A percentile compares a stretch with the other conserved stretches of the same genome.
Conservation (phyloP, 768 basidiomycete genomes). For the Botryobasidium botryosum region DNA sequence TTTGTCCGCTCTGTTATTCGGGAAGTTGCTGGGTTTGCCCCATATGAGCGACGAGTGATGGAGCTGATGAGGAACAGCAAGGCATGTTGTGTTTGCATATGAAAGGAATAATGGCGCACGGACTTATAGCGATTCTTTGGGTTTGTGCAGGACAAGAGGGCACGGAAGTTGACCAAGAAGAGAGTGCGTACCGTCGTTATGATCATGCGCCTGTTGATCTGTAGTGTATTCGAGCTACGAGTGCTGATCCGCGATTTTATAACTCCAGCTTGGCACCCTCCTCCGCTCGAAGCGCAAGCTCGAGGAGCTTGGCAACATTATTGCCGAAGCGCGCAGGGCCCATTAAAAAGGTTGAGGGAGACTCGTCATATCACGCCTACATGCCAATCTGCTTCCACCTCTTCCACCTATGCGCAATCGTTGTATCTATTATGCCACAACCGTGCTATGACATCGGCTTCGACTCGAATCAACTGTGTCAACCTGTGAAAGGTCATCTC, state of each 20-base stretch:
- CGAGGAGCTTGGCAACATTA: constrained; percentile 83
- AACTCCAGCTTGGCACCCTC: constrained; percentile 80
- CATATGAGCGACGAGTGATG: constrained; percentile 96
- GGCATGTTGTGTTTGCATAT: constrained; percentile 23
- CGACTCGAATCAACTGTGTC: too few species aligned
- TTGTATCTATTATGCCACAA: too few species aligned
- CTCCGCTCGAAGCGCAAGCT: constrained; percentile 97
- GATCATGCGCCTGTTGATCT: not conserved
- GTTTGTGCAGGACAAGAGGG: constrained; percentile 99
- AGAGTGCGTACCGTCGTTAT: constrained; percentile 43
- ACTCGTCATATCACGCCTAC: too few species aligned
- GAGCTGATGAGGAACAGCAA: constrained; percentile 97
- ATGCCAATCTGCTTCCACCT: too few species aligned
- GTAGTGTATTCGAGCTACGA: not conserved
- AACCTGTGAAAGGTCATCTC: too few species aligned
- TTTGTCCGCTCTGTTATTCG: constrained; percentile 88
- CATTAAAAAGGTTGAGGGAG: constrained; percentile 10
- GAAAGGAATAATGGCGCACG: constrained; percentile 5
- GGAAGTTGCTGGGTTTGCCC: constrained; percentile 94
- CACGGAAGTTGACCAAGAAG: constrained; percentile 98
- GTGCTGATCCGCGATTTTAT: not conserved
- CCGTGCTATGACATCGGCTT: too few species aligned
- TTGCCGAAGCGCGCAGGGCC: constrained; percentile 28
- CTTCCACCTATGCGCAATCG: too few species aligned
- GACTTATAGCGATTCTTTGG: too few species aligned